Percentiles rank a stretch among this genome's conserved stretches.
These are phyloP conservation scores for Salix suchowensis DNA, from an alignment of 345 rosid genomes.

Conservation along the genomic window DNA sequence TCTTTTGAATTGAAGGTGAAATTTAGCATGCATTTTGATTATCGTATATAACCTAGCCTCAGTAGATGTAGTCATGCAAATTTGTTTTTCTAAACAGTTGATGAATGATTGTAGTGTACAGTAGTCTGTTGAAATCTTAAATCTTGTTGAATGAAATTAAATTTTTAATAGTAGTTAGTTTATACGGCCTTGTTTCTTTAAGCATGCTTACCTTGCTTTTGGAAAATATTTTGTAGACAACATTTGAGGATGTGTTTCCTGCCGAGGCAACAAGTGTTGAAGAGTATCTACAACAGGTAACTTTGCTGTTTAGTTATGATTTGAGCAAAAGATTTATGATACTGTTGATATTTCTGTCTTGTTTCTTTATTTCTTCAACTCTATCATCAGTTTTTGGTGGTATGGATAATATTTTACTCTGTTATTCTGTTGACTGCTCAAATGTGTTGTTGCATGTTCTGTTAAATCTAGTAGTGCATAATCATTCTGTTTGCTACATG, in stretches of 20 bases:
- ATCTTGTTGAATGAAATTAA: not conserved
- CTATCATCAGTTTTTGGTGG: not conserved
- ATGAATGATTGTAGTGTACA: not conserved
- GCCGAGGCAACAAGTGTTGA: conserved; percentile 92
- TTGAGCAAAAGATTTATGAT: not conserved
- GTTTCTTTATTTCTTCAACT: not conserved
- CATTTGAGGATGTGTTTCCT: conserved; percentile 97
- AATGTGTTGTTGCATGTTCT: not conserved
- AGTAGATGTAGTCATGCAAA: conserved; percentile 4
- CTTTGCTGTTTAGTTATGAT: conserved; percentile 7
- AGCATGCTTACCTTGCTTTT: conserved; percentile 9
- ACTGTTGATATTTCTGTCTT: not conserved
- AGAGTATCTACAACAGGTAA: conserved; percentile 95
- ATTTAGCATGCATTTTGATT: not conserved
- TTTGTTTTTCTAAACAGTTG: not conserved
- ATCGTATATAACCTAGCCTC: not conserved
- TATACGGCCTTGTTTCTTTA: not conserved
- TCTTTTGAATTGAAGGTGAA: conserved; percentile 91
- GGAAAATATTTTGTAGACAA: conserved; percentile 43
- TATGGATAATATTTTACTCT: not conserved
- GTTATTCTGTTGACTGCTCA: not conserved
- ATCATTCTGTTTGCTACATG: not conserved
- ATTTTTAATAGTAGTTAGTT: not conserved
- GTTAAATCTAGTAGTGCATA: not conserved
- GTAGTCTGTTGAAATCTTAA: not conserved